Percentiles rank a stretch among this genome's conserved stretches.
Conservation (phyloP, 768 basidiomycete genomes). For the Trametopsis cervina region DNA sequence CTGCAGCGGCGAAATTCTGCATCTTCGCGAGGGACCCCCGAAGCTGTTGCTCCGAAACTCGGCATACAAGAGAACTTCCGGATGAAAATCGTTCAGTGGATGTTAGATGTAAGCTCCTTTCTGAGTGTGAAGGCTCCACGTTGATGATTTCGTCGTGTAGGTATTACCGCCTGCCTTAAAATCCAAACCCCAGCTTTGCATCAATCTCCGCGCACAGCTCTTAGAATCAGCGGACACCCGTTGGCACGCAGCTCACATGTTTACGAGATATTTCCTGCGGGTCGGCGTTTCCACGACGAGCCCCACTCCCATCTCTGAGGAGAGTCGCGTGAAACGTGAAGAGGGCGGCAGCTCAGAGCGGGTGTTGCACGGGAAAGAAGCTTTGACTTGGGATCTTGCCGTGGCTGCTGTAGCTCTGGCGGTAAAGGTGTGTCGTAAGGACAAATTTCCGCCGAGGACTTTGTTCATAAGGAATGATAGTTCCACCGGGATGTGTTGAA, state of each 20-base stretch:
- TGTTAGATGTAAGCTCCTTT: conserved; percentile 33
- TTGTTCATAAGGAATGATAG: too few relatives aligned
- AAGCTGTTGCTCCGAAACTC: conserved; percentile 6
- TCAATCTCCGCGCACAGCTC: conserved; percentile 48
- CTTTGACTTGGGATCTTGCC: conserved; percentile 51
- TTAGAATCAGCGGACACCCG: conserved; percentile 47
- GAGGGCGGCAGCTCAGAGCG: background rate
- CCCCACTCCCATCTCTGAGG: background rate
- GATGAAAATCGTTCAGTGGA: conserved; percentile 34
- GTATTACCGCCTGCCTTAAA: conserved; percentile 12
- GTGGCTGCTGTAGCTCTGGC: conserved; percentile 53
- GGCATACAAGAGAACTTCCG: conserved; percentile 31
- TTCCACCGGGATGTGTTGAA: conserved; percentile 57
- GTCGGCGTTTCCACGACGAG: conserved; percentile 23
- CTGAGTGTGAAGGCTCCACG: background rate
- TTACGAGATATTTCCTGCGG: conserved; percentile 47
- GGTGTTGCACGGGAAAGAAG: conserved; percentile 12
- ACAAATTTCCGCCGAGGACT: background rate
- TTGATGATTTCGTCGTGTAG: conserved; percentile 7
- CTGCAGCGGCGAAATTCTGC: background rate
- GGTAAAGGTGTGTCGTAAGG: conserved; percentile 51
- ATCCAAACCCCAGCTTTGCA: conserved; percentile 10
- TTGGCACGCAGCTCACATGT: conserved; percentile 59
- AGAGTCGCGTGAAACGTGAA: background rate
- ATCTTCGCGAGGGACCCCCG: background rate